Evolutionary conservation across 2,329 filamentous ascomycete species (phyloP), one percentile per base, ranked within the genome.

Genomic region (Calonectria ilicicola): DNA sequence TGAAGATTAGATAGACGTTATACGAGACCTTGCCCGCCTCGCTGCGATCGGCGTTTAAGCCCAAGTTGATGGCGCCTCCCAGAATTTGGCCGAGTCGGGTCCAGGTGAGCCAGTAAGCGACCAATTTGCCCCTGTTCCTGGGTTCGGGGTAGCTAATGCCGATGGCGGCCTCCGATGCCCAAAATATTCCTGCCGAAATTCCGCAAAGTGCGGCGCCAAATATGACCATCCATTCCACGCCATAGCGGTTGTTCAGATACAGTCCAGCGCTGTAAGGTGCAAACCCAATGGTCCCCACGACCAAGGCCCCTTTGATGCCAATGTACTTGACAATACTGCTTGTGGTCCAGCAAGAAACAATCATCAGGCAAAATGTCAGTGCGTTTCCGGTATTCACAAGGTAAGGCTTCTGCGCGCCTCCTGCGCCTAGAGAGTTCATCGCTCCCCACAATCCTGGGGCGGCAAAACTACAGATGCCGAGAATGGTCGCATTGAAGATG

Each of bases 41-140:
- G 67, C 87, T 85, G 0, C 87, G 84, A 62, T 90, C 78, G 0
- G 85, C 86, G 75, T 94, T 93, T 9, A 94, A 82, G 0, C 91
- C 91, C 1, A 94, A 82, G 60, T 92, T 93, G 76, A 94, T 91
- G 0, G 91, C 91, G 7, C 92, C 92, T 1, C 92, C 92, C 0
- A 94, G 80, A 14, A 79, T 76, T 38, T 78, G 75, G 1, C 78
- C 74, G 92, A 91, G 76, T 90, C 91, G 1, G 88, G 91, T 26
- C 85, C 84, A 87, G 0, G 82, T 83, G 19, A 93, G 85, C 92
- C 92, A 94, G 75, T 92, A 90, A 0, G 91, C 92, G 0, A 94
- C 83, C 58, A 90, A 88, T 1, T 86, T 86, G 0, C 90, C 91
- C 74, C 89, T 87, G 35, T 92, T 92, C 65, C 88, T 88, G 0